Percentiles rank a stretch among this genome's conserved stretches.
Conservation (phyloP, 1,284 basidiomycete species). For the Fomitopsis betulina region DNA sequence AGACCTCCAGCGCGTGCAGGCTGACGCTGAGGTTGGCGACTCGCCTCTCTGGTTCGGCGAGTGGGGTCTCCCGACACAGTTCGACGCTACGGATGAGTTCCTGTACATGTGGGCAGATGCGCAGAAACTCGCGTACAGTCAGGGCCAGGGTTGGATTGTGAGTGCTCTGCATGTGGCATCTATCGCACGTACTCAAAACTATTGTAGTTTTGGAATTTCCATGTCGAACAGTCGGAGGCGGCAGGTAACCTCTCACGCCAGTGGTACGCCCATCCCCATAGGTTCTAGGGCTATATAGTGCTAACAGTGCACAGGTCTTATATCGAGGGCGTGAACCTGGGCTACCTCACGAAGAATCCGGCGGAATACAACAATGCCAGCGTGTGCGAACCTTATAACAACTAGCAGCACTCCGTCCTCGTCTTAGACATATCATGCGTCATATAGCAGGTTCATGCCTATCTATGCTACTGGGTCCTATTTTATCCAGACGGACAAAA, state of each 20-base stretch:
- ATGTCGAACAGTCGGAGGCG: conserved; percentile 50
- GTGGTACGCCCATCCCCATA: conserved; percentile 37
- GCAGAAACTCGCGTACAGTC: conserved; percentile 62
- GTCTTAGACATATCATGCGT: not conserved
- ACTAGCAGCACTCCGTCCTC: not conserved
- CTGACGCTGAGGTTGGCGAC: conserved; percentile 45
- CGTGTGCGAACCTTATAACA: conserved; percentile 52
- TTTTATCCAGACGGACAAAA: too few relatives aligned
- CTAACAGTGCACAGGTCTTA: conserved; percentile 53
- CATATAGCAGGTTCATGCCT: not conserved
- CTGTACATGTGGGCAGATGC: conserved; percentile 73
- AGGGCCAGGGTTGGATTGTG: conserved; percentile 69
- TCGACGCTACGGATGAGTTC: conserved; percentile 59
- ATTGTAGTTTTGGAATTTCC: conserved; percentile 73
- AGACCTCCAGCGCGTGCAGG: conserved; percentile 50
- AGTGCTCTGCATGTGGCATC: conserved; percentile 17
- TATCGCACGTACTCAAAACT: not conserved
- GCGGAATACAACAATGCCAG: conserved; percentile 47
- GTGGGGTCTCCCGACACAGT: conserved; percentile 71
- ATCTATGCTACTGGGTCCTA: not conserved
- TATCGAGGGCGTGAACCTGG: conserved; percentile 51
- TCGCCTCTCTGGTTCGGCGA: conserved; percentile 50
- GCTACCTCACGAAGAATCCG: conserved; percentile 63
- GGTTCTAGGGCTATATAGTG: not conserved
- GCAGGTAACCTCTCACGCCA: conserved; percentile 49